A percentile compares a stretch with the other conserved stretches of the same genome.
These are phyloP conservation scores for Paramecium pentaurelia DNA, from an alignment of 73 alveolate species.

Conservation along the genomic window DNA sequence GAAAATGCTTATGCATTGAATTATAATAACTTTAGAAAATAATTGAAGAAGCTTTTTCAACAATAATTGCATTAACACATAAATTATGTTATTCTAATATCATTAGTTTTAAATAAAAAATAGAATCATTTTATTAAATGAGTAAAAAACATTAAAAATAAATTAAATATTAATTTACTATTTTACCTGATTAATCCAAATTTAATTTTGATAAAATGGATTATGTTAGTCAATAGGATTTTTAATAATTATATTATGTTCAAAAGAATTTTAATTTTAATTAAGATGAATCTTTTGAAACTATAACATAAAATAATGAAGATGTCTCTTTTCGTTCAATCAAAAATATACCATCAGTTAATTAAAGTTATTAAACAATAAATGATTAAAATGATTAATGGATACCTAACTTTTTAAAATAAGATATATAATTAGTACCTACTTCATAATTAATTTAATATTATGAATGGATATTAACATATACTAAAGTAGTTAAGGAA, in stretches of 20 bases:
- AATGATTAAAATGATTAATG: background rate
- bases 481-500: background rate
- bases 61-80: background rate
- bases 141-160: background rate
- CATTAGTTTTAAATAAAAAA: background rate
- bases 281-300: background rate
- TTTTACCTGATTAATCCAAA: background rate
- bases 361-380: background rate
- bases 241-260: background rate
- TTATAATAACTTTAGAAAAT: background rate
- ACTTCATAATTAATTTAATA: background rate
- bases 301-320: background rate
- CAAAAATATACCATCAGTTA: background rate
- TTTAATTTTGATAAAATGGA: background rate
- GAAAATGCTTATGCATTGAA: slow-evolving; percentile 21
- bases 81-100: background rate
- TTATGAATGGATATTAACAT: slow-evolving; percentile 24
- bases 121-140: background rate
- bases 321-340: background rate
- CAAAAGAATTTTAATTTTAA: background rate
- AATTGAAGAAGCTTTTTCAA: background rate
- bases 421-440: background rate
- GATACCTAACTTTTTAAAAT: background rate
- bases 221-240: background rate
- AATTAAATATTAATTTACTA: background rate